A percentile compares a stretch with the other conserved stretches of the same genome.
Evolutionary conservation across 2,329 filamentous ascomycete species (phyloP).

Genomic region (Nothophoma quercina): DNA sequence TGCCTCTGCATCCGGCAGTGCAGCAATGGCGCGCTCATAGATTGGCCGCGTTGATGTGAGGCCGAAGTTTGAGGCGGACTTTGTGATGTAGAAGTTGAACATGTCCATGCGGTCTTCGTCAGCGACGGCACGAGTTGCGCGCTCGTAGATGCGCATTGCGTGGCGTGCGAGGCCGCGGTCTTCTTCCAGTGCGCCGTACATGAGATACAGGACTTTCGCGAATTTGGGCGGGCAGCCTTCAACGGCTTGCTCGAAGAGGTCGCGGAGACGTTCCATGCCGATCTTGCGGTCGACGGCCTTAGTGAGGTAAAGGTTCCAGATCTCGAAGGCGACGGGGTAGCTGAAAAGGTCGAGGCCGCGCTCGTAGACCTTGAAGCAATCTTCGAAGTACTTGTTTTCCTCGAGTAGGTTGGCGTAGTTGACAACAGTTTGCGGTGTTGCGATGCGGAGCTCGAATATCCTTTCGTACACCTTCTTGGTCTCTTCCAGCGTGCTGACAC

Average conservation of each 20-base stretch:
- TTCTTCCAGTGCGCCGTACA: conserved; percentile 98
- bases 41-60: conserved; percentile 93
- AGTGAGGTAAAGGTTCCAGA: conserved; percentile 98
- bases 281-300: conserved; percentile 98
- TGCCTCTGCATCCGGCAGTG: conserved; percentile 90
- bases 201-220: conserved; percentile 92
- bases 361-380: conserved; percentile 97
- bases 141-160: conserved; percentile 99
- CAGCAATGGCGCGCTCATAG: conserved; percentile 93
- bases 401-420: conserved; percentile 97
- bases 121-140: conserved; percentile 90
- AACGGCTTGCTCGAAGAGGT: conserved; percentile 96
- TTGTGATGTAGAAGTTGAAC: conserved; percentile 99
- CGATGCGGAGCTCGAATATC: conserved; percentile 97
- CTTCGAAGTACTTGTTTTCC: conserved; percentile 93
- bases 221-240: conserved; percentile 96
- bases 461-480: conserved; percentile 94
- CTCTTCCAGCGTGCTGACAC: conserved; percentile 87
- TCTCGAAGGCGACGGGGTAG: conserved; percentile 96
- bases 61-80: conserved; percentile 97
- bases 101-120: conserved; percentile 96
- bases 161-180: conserved; percentile 92
- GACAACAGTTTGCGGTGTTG: conserved; percentile 96
- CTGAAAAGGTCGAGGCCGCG: conserved; percentile 96
- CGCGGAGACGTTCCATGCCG: conserved; percentile 89